Conservation (phyloP, 1,139 yeast species). For the Suhomyces kunorum region DNA sequence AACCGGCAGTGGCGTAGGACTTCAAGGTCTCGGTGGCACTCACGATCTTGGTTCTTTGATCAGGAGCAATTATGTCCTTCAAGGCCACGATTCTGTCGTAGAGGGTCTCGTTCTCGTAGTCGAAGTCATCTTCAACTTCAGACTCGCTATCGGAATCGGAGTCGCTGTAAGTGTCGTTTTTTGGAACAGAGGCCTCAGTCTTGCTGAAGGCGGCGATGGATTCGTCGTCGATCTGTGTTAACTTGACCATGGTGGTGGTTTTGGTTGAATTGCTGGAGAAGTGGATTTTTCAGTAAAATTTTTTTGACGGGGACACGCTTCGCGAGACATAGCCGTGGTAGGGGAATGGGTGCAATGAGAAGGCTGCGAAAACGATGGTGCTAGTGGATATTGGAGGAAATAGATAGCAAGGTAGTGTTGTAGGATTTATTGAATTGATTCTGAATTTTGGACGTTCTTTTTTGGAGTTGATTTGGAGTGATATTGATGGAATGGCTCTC, state of each 20-base stretch:
- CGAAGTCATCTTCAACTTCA: conserved; percentile 73
- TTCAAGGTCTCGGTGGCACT: conserved; percentile 37
- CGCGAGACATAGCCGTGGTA: not conserved
- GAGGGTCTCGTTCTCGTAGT: conserved; percentile 77
- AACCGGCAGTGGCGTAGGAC: conserved; percentile 44
- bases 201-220: conserved; percentile 39
- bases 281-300: conserved; percentile 8
- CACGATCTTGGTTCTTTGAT: conserved; percentile 61
- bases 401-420: no score
- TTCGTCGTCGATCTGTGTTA: conserved; percentile 68
- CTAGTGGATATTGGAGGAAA: no score
- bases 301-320: conserved; percentile 13
- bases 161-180: conserved; percentile 29
- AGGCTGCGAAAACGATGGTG: not conserved
- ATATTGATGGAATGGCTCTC: no score
- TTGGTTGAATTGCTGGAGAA: conserved; percentile 7
- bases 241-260: conserved; percentile 58
- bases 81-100: conserved; percentile 87
- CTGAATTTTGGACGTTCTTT: no score
- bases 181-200: conserved; percentile 16
- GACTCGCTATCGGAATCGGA: conserved; percentile 49
- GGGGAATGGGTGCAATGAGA: not conserved
- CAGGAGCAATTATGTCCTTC: conserved; percentile 89
- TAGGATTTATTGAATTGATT: no score
- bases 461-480: no score